phyloP scores from a whole-genome alignment of 139 green algal species.

The Micractinium sp. region DNA sequence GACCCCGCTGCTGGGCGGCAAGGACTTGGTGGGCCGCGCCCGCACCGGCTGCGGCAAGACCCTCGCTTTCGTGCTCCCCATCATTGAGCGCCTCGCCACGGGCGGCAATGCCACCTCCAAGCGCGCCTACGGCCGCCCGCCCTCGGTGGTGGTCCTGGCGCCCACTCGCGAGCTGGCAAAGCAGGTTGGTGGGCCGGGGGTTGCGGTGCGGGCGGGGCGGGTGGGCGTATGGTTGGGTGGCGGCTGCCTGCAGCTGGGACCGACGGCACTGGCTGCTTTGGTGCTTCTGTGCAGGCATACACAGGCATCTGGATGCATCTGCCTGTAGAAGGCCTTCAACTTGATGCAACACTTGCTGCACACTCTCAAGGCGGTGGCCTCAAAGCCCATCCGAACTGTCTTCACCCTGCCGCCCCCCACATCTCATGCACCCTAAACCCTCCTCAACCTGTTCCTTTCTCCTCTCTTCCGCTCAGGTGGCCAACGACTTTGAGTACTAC shows the following conservation, averaged over 20 bases:
- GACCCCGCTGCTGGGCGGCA: conserved; percentile 71
- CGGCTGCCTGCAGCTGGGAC: not conserved
- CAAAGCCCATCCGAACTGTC: too few species aligned
- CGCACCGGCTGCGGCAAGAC: conserved; percentile 98
- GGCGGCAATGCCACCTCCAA: not conserved
- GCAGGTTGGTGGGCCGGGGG: conserved; percentile 68
- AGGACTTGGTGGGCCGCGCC: conserved; percentile 93
- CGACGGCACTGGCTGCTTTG: too few species aligned
- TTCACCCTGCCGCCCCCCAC: too few species aligned
- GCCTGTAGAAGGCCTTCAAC: not conserved
- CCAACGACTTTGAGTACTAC: conserved; percentile 89
- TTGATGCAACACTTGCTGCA: too few species aligned
- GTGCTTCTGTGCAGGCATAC: too few species aligned
- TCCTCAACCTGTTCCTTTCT: not conserved
- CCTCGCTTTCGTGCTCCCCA: conserved; percentile 96
- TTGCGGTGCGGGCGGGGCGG: not conserved
- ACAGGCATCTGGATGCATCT: not conserved
- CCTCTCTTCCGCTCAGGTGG: conserved; percentile 64
- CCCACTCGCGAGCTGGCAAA: conserved; percentile 99
- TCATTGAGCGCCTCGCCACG: conserved; percentile 82
- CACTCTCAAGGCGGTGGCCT: too few species aligned
- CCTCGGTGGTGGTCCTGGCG: conserved; percentile 89
- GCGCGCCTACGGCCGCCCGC: conserved; percentile 56
- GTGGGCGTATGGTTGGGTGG: not conserved
- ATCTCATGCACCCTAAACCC: too few species aligned